Evolutionary conservation across 208 protist genomes (phyloP), one percentile per base, ranked within the genome.

Genomic region (Trypanosoma avium): DNA sequence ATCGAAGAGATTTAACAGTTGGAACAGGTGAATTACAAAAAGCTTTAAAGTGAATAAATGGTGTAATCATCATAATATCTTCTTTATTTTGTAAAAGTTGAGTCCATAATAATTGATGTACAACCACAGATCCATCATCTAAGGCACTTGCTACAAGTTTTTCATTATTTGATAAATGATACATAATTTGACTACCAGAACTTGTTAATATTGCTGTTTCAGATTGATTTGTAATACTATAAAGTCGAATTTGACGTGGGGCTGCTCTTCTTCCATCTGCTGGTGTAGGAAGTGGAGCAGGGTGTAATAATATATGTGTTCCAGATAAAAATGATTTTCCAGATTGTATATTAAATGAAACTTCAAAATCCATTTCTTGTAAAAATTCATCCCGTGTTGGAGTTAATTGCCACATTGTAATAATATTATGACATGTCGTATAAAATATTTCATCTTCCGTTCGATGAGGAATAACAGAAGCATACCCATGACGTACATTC

Each of bases 391-490:
- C 50, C 6, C 67, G 56, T 40, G 67, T 56, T 22, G 67, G 42
- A 0, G 13, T 55, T 9, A 64, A 21, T 5, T 42, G 48, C 67
- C 67, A 72, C 56, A 36, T 47, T 10, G 27, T 61, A 12, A 72
- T 21, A 30, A 50, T 22, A 36, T 59, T 61, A 42, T 65, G 49
- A 33, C 67, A 73, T 22, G 84, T 61, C 22, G 65, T 70, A 55
- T 67, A 73, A 40, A 85, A 83, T 4, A 73, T 61, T 35, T 90
- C 82, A 27, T 89, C 82, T 13, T 79, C 72, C 3, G 48, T 30
- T 5, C 53, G 8, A 55, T 90, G 67, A 0, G 72, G 65, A n/a
- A 88, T 13, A 10, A 87, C 61, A n/a, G 19, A 81, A 22, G 42
- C 58, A 58, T 33, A 71, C 58, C 47, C 76, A 66, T 27, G 64